A percentile compares a stretch with the other conserved stretches of the same genome.
phyloP scores from a whole-genome alignment of 163 green algal genomes.

The Scenedesmus sp. region DNA sequence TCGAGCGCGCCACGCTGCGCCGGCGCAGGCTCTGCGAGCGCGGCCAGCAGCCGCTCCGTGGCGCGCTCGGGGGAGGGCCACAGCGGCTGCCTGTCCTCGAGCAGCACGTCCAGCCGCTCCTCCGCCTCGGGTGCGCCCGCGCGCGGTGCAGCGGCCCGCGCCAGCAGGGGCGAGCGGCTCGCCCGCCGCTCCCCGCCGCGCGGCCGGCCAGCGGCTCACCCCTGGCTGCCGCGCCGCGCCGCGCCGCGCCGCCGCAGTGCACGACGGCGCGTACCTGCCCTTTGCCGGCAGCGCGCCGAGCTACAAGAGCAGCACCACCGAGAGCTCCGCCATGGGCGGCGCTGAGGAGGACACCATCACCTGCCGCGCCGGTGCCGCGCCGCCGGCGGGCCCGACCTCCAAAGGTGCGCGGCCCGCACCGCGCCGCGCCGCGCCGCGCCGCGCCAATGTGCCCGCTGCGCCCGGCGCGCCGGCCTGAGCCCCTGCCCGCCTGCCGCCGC shows the following conservation, averaged over 20 bases:
- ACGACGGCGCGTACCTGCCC: slow-evolving; percentile 28
- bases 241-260: background rate
- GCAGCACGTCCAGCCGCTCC: slow-evolving; percentile 35
- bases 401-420: background rate
- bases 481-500: background rate
- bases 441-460: background rate
- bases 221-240: background rate
- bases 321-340: slow-evolving; percentile 2
- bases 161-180: no score
- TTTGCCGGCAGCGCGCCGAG: slow-evolving; percentile 22
- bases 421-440: background rate
- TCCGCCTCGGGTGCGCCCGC: slow-evolving; percentile 7
- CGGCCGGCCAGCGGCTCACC: no score
- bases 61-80: background rate
- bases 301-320: slow-evolving; percentile 43
- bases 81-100: slow-evolving; percentile 23
- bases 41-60: background rate
- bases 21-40: slow-evolving; percentile 1
- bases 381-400: slow-evolving; percentile 2
- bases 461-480: background rate
- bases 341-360: slow-evolving; percentile 49
- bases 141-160: no score
- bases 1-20: no score
- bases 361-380: background rate
- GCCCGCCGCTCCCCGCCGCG: no score